Evolutionary conservation across 192 early-diverging fungal species (phyloP).

Genomic region (Coemansia sp.): DNA sequence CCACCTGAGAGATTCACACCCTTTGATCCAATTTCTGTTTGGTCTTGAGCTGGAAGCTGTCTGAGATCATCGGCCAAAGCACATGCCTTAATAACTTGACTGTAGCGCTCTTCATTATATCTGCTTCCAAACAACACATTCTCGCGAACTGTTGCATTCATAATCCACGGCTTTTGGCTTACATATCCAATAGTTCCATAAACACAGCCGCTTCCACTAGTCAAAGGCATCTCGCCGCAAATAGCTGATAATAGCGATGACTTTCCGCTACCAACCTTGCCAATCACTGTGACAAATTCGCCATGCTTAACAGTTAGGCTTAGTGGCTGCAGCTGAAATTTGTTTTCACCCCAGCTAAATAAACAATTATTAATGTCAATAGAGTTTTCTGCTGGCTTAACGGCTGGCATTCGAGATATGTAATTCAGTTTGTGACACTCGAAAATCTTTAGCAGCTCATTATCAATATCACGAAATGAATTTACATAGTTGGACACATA

Average conservation of each 20-base stretch:
- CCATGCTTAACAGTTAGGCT: constrained; percentile 16
- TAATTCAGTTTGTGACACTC: neutral
- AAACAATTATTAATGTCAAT: constrained; percentile 7
- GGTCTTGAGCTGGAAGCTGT: constrained; percentile 30
- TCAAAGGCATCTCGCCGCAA: constrained; percentile 77
- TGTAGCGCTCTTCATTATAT: constrained; percentile 24
- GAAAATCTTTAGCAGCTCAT: neutral
- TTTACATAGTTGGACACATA: neutral
- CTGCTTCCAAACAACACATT: constrained; percentile 40
- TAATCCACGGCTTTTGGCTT: constrained; percentile 44
- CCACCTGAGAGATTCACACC: constrained; percentile 63
- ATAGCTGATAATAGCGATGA: constrained; percentile 58
- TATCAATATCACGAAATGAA: neutral
- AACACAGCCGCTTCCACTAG: constrained; percentile 63
- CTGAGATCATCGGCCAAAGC: constrained; percentile 23
- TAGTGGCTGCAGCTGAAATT: constrained; percentile 13
- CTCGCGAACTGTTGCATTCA: constrained; percentile 44
- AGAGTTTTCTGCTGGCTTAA: neutral
- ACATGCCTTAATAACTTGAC: constrained; percentile 25
- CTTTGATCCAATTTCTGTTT: constrained; percentile 58
- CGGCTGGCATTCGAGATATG: neutral
- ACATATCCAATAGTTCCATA: constrained; percentile 57
- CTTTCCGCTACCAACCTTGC: constrained; percentile 60
- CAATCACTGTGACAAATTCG: constrained; percentile 51
- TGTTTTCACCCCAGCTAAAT: constrained; percentile 26